Evolutionary conservation across 495 filamentous ascomycete genomes (phyloP).

Genomic region (Melanomma pulvis-pyrius): DNA sequence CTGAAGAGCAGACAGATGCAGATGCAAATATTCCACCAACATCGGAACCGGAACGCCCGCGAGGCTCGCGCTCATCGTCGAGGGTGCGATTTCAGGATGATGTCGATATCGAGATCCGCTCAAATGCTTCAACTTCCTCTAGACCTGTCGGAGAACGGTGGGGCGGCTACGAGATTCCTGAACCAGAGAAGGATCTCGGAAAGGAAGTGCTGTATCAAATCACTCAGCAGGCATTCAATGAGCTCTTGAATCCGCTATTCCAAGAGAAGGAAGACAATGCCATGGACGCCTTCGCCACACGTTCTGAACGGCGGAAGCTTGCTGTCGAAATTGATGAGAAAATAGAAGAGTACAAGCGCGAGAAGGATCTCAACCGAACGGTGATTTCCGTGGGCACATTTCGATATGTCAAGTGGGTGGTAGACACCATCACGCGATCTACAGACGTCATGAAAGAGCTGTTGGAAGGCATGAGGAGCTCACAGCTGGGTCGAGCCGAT

Average conservation of each 20-base stretch:
- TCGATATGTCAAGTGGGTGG: slow-evolving; percentile 14
- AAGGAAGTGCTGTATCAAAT: slow-evolving; percentile 90
- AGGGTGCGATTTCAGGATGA: slow-evolving; percentile 85
- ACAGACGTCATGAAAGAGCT: background rate
- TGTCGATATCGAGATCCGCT: slow-evolving; percentile 70
- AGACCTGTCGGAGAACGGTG: slow-evolving; percentile 72
- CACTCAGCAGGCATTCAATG: slow-evolving; percentile 87
- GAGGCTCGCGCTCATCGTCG: slow-evolving; percentile 75
- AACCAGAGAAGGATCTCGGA: slow-evolving; percentile 77
- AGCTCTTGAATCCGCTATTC: slow-evolving; percentile 85
- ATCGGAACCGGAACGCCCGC: slow-evolving; percentile 10
- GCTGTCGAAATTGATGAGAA: slow-evolving; percentile 39
- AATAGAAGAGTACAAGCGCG: slow-evolving; percentile 14
- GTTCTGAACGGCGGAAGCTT: slow-evolving; percentile 61
- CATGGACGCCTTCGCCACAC: slow-evolving; percentile 66
- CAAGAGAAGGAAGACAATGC: slow-evolving; percentile 76
- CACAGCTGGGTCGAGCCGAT: background rate
- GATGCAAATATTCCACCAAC: slow-evolving; percentile 31
- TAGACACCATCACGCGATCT: background rate
- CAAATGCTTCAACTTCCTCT: slow-evolving; percentile 79
- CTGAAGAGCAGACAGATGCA: slow-evolving; percentile 32
- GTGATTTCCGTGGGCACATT: slow-evolving; percentile 9
- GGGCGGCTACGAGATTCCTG: slow-evolving; percentile 80
- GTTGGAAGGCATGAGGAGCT: background rate
- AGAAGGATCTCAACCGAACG: slow-evolving; percentile 9